Evolutionary conservation across 495 filamentous ascomycete species (phyloP).

Genomic region (Hypoxylon lienhwacheense): DNA sequence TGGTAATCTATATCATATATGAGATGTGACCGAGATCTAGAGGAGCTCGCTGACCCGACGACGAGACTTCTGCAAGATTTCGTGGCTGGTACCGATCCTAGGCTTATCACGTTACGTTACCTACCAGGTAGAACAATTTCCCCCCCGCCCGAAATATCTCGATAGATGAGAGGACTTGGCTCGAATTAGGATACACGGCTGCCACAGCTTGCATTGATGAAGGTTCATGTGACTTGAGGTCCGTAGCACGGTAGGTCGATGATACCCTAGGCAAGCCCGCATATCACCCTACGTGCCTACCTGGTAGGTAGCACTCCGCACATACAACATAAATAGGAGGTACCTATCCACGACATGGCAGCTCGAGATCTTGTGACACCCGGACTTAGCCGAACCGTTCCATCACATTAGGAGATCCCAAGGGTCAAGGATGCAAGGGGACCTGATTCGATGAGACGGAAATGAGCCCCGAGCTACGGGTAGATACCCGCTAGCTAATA

Average conservation of each 20-base stretch:
- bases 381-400: not conserved
- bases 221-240: constrained; percentile 4
- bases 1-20: not conserved
- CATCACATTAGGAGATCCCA: not conserved
- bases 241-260: not conserved
- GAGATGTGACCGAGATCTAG: not conserved
- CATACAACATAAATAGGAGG: too few relatives aligned
- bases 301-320: too few relatives aligned
- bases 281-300: too few relatives aligned
- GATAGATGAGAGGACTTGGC: too few relatives aligned
- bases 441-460: not conserved
- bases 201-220: not conserved
- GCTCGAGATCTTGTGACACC: not conserved
- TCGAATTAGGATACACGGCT: not conserved
- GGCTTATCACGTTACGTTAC: too few relatives aligned
- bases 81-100: too few relatives aligned
- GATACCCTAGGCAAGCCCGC: not conserved
- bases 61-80: too few relatives aligned
- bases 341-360: not conserved
- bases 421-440: constrained; percentile 7
- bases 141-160: too few relatives aligned
- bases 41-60: too few relatives aligned
- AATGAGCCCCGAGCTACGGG: not conserved
- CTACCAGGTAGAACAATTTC: too few relatives aligned
- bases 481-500: too few relatives aligned